Percentiles rank a stretch among this genome's conserved stretches.
phyloP scores from a whole-genome alignment of 192 early-diverging fungal species.

The Podila epicladia region DNA sequence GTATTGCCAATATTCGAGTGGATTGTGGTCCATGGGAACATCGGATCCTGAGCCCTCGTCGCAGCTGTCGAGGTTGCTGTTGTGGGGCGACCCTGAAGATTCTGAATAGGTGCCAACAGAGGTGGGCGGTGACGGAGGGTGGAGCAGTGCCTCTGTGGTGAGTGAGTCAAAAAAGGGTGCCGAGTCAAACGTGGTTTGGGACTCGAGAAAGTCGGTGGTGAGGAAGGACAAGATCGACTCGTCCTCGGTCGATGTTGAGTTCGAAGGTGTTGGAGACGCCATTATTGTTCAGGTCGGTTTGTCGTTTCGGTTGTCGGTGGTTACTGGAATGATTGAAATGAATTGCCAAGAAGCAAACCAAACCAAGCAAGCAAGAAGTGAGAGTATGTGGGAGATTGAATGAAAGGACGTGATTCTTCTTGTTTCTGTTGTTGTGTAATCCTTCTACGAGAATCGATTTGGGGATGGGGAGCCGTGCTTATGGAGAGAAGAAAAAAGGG shows the following conservation, averaged over 20 bases:
- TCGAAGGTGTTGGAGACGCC: conserved; percentile 3
- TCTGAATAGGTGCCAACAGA: conserved; percentile 47
- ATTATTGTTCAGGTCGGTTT: not conserved
- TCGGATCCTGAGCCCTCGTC: conserved; percentile 43
- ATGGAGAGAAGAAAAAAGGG: not conserved
- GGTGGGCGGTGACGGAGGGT: conserved; percentile 45
- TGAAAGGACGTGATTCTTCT: not conserved
- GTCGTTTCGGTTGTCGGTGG: not conserved
- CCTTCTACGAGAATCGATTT: not conserved
- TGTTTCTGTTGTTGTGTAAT: too few species aligned
- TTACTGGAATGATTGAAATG: not conserved
- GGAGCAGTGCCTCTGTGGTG: conserved; percentile 22
- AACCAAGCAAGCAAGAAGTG: too few species aligned
- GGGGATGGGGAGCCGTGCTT: not conserved
- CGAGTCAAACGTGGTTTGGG: conserved; percentile 40
- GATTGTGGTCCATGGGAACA: conserved; percentile 30
- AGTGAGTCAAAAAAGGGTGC: conserved; percentile 33
- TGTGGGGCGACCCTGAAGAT: conserved; percentile 43
- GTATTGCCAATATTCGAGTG: conserved; percentile 50
- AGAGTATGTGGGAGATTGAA: too few species aligned
- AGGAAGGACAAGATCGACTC: conserved; percentile 50
- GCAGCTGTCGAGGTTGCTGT: conserved; percentile 35
- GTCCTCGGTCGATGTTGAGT: conserved; percentile 15
- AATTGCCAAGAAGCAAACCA: too few species aligned
- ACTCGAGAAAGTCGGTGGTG: conserved; percentile 49